phyloP scores from a whole-genome alignment of 2,329 filamentous ascomycete species.

The Fusarium luffae region DNA sequence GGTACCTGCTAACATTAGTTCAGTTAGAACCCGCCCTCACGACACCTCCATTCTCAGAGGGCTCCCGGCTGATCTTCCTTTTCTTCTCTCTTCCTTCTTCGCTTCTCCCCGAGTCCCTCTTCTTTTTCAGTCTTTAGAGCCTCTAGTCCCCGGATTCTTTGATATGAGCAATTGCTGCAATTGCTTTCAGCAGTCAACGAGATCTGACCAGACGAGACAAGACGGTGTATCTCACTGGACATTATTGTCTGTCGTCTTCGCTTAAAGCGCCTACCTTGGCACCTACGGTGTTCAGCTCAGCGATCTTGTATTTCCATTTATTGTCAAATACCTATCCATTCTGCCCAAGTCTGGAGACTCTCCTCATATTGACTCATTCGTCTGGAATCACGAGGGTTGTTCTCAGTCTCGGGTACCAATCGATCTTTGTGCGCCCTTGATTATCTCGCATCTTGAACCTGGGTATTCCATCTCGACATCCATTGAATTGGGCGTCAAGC shows the following conservation, averaged over 20 bases:
- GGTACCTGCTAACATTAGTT: background rate
- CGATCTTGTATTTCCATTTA: constrained; percentile 14
- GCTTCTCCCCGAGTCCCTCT: constrained; percentile 12
- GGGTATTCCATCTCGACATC: constrained; percentile 16
- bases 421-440: constrained; percentile 24
- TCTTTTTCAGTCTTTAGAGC: constrained; percentile 27
- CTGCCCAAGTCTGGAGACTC: background rate
- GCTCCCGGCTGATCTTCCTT: constrained; percentile 20
- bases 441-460: constrained; percentile 22
- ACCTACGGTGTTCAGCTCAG: background rate
- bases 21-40: constrained; percentile 22
- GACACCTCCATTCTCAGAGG: constrained; percentile 26
- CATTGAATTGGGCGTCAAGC: constrained; percentile 33
- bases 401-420: constrained; percentile 23
- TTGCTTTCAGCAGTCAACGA: constrained; percentile 17
- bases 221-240: background rate
- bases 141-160: constrained; percentile 13
- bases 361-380: constrained; percentile 14
- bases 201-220: background rate
- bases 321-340: background rate
- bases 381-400: constrained; percentile 17
- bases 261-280: background rate
- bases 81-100: constrained; percentile 21
- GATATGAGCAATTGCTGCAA: constrained; percentile 33
- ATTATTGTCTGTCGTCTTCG: background rate